Conservation (phyloP, 2,329 filamentous ascomycete species). For the Colletotrichum euphorbiae region DNA sequence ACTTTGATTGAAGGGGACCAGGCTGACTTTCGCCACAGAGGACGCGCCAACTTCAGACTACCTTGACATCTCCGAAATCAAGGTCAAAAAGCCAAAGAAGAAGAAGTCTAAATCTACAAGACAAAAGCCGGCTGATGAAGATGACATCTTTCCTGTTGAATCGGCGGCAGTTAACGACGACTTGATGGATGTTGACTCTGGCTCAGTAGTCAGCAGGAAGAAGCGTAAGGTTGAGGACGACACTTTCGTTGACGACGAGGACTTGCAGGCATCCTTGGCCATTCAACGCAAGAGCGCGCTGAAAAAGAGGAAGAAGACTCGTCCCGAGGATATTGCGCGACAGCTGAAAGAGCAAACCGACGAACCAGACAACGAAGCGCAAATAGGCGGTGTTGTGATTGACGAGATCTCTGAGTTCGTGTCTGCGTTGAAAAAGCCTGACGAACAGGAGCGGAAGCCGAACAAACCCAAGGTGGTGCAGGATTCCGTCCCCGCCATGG, state of each 20-base stretch:
- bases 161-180: slow-evolving; percentile 54
- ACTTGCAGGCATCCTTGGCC: slow-evolving; percentile 87
- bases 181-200: slow-evolving; percentile 82
- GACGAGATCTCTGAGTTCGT: slow-evolving; percentile 97
- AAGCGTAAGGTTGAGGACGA: slow-evolving; percentile 75
- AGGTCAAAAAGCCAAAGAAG: slow-evolving; percentile 95
- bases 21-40: slow-evolving; percentile 58
- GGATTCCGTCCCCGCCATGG: slow-evolving; percentile 58
- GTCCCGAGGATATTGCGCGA: slow-evolving; percentile 87
- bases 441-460: slow-evolving; percentile 66
- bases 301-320: slow-evolving; percentile 90
- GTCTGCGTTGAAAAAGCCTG: slow-evolving; percentile 80
- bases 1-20: slow-evolving; percentile 35
- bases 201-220: slow-evolving; percentile 58
- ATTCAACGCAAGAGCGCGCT: slow-evolving; percentile 84
- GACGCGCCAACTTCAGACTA: slow-evolving; percentile 86
- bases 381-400: slow-evolving; percentile 79
- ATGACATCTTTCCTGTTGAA: slow-evolving; percentile 66
- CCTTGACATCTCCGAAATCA: slow-evolving; percentile 85
- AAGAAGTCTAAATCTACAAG: slow-evolving; percentile 85
- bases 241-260: slow-evolving; percentile 89
- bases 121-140: slow-evolving; percentile 74
- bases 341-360: slow-evolving; percentile 77
- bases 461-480: slow-evolving; percentile 55
- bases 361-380: slow-evolving; percentile 61